Conservation (phyloP, 139 green algal genomes). For the Gonium pectorale region DNA sequence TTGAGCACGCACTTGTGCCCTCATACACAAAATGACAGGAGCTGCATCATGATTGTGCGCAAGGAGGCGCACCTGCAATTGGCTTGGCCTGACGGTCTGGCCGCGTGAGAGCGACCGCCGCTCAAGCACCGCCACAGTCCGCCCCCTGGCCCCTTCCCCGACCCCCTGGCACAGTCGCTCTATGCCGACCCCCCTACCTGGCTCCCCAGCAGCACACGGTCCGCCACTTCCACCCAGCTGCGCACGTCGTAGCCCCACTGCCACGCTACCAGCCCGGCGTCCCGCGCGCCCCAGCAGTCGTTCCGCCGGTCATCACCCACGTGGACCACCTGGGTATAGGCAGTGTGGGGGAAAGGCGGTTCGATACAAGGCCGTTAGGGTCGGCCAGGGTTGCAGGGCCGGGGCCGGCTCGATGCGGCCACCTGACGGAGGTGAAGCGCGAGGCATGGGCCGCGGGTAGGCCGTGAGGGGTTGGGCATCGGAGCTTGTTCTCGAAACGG, state of each 20-base stretch:
- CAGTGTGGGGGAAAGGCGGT: background rate
- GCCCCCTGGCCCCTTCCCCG: background rate
- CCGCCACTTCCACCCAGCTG: constrained; percentile 82
- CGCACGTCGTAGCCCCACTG: constrained; percentile 88
- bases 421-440: too few species aligned
- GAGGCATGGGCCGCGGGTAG: too few species aligned
- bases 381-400: too few species aligned
- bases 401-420: too few species aligned
- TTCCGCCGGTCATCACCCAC: constrained; percentile 88
- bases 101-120: too few species aligned
- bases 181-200: background rate
- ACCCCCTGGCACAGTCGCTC: background rate
- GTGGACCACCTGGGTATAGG: constrained; percentile 68
- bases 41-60: too few species aligned
- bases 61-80: too few species aligned
- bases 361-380: background rate
- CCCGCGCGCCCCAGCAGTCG: constrained; percentile 88
- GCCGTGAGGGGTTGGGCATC: too few species aligned
- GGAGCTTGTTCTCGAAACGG: too few species aligned
- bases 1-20: too few species aligned
- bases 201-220: constrained; percentile 50
- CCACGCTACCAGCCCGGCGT: constrained; percentile 85
- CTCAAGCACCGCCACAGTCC: background rate
- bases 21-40: too few species aligned
- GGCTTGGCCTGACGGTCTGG: too few species aligned